These are phyloP conservation scores for Trichoderma oligosporum DNA, from an alignment of 2,329 filamentous ascomycete species.

Conservation along the genomic window DNA sequence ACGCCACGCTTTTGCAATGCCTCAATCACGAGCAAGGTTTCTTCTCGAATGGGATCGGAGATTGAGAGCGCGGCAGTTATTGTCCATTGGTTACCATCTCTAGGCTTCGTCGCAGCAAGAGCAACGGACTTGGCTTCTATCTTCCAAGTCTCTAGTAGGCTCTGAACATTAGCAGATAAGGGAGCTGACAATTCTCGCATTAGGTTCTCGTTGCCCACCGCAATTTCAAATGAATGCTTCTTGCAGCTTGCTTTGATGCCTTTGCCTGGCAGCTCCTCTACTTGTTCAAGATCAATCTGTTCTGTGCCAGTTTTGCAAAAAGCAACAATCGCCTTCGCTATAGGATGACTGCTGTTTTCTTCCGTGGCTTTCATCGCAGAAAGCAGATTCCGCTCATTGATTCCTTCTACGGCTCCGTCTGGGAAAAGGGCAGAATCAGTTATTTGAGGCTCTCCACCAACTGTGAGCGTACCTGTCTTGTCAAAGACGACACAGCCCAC, in stretches of 20 bases:
- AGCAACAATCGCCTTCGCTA: slow-evolving; percentile 65
- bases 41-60: slow-evolving; percentile 74
- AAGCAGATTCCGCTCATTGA: slow-evolving; percentile 38
- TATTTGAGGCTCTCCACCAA: slow-evolving; percentile 67
- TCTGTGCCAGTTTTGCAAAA: slow-evolving; percentile 50
- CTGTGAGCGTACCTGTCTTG: slow-evolving; percentile 80
- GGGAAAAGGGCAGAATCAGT: slow-evolving; percentile 50
- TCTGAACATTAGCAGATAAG: slow-evolving; percentile 35
- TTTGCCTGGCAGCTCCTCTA: slow-evolving; percentile 68
- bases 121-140: slow-evolving; percentile 60
- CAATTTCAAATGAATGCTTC: slow-evolving; percentile 44
- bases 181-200: slow-evolving; percentile 50
- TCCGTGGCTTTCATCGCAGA: slow-evolving; percentile 60
- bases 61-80: slow-evolving; percentile 69
- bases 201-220: slow-evolving; percentile 71
- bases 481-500: slow-evolving; percentile 80
- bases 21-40: slow-evolving; percentile 62
- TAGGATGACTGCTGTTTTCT: slow-evolving; percentile 68
- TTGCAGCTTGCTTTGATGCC: slow-evolving; percentile 60
- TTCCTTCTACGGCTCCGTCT: slow-evolving; percentile 24
- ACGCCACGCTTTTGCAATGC: slow-evolving; percentile 63
- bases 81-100: slow-evolving; percentile 35
- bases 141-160: slow-evolving; percentile 55
- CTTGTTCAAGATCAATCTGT: slow-evolving; percentile 35
- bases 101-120: slow-evolving; percentile 47